phyloP scores from a whole-genome alignment of 176 grass and related monocot genomes.

The Lolium perenne region DNA sequence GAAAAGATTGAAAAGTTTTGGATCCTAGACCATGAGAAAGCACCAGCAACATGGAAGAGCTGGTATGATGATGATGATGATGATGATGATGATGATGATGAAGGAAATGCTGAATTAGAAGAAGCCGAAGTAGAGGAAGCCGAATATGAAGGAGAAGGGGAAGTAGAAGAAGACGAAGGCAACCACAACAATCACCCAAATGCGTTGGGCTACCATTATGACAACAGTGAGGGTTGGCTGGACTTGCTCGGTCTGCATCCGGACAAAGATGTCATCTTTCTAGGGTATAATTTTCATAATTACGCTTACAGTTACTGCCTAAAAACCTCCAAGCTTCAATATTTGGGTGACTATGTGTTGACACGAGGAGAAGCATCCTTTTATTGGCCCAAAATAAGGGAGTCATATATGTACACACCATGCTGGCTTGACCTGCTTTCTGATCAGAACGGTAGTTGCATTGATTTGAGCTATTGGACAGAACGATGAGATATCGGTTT shows the following conservation, averaged over 20 bases:
- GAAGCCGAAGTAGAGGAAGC: not conserved
- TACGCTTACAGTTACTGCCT: not conserved
- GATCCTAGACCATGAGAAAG: conserved; percentile 2
- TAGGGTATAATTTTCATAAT: not conserved
- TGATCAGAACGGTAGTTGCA: not conserved
- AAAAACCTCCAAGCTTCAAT: not conserved
- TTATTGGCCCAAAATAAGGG: not conserved
- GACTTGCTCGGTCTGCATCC: not conserved
- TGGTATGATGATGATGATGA: not conserved
- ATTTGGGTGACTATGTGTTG: not conserved
- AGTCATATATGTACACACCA: conserved; percentile 3
- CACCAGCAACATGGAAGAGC: not conserved
- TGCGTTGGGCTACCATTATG: too few species aligned
- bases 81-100: not conserved
- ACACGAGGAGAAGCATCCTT: not conserved
- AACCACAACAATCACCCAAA: not conserved
- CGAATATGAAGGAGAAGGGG: not conserved
- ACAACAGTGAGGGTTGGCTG: not conserved
- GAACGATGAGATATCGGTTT: not conserved
- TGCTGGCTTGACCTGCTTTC: not conserved
- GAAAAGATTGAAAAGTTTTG: not conserved
- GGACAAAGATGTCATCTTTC: not conserved
- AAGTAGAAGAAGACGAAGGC: not conserved
- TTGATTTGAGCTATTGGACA: not conserved
- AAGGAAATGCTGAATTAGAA: not conserved